These are phyloP conservation scores for Zasmidium cellare DNA, from an alignment of 2,329 filamentous ascomycete genomes.

Conservation along the genomic window DNA sequence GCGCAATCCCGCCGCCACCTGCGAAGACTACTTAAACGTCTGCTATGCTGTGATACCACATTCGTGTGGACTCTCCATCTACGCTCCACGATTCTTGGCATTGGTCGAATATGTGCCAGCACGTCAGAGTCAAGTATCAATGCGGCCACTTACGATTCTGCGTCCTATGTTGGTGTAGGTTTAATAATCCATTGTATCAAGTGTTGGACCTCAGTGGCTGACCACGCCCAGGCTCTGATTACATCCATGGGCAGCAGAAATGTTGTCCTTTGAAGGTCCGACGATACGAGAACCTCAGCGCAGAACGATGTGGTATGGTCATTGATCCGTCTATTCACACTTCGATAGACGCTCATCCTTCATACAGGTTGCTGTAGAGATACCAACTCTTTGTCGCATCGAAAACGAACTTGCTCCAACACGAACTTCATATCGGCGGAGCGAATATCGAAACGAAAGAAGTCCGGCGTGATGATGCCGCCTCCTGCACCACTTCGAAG, in stretches of 20 bases:
- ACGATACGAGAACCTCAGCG: conserved; percentile 4
- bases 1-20: background rate
- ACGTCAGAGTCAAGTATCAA: conserved; percentile 7
- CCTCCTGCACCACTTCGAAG: background rate
- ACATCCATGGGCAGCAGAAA: conserved; percentile 5
- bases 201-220: background rate
- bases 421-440: background rate
- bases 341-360: background rate
- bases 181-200: background rate
- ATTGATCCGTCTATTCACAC: background rate
- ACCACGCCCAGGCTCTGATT: conserved; percentile 6
- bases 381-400: conserved; percentile 5
- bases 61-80: background rate
- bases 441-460: background rate
- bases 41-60: background rate
- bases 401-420: background rate
- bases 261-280: conserved; percentile 5
- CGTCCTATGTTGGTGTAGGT: conserved; percentile 11
- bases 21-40: background rate
- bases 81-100: background rate
- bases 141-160: conserved; percentile 9
- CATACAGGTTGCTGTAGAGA: conserved; percentile 7
- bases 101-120: conserved; percentile 5
- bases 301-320: conserved; percentile 6
- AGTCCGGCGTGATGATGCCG: background rate